Evolutionary conservation across 2,329 filamentous ascomycete species (phyloP), one percentile per base, ranked within the genome.

Genomic region (Penicillium sp.): DNA sequence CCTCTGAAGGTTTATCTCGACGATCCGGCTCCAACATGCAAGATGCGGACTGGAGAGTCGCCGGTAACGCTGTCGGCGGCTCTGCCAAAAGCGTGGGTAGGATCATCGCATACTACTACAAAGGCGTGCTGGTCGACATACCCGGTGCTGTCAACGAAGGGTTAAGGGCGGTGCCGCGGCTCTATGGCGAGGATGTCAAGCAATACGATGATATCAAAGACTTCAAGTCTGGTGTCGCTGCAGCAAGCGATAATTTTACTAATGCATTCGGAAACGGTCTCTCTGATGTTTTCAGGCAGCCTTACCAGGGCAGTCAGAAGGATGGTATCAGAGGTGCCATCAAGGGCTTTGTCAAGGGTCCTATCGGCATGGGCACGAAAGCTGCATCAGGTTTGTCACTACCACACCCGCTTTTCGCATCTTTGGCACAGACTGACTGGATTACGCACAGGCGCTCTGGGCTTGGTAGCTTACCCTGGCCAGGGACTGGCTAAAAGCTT

Each of bases 101-200:
- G 11, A 63, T 72, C 45, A 48, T 64, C 7, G 64, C 60, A 4
- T 56, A 56, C 9, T 62, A 67, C 34, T 62, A 61, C 49, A 74
- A 74, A 50, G 73, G 72, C 5, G 45, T 66, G 0, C 29, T 71
- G 3, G 69, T 76, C 1, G 72, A 75, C 44, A 56, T 76, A 22
- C 74, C 74, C 0, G 59, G 70, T 4, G 73, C 75, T 1, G 47
- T 68, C 1, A 55, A 73, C 1, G 71, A 76, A 48, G 74, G 73
- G 0, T 55, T 76, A 11, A 65, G 67, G 31, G 65, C 65, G 6
- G 59, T 71, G 1, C 75, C 74, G 0, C 66, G 56, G 14, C 51
- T 76, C 5, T 75, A 74, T 49, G 72, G 74, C 4, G 72, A 75
- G 32, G 61, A 71, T 11, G 61, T 69, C 2, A 60, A 64, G 31